phyloP scores from a whole-genome alignment of 306 rosid genomes.

The Boehmeria nivea region DNA sequence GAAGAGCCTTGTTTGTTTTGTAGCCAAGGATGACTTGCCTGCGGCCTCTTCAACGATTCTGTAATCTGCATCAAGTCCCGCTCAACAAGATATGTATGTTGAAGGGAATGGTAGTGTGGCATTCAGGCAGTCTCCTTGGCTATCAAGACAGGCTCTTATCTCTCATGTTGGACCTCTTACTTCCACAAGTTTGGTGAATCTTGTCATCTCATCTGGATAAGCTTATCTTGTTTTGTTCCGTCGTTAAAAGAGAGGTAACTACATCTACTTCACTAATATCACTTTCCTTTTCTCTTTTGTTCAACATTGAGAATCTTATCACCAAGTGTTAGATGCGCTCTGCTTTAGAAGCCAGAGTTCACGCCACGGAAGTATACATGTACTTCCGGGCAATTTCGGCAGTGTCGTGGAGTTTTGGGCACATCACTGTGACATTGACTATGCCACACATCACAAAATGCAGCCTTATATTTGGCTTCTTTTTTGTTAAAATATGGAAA shows the following conservation, averaged over 20 bases:
- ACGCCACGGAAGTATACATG: no score
- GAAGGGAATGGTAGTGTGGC: constrained; percentile 17
- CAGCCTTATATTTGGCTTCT: no score
- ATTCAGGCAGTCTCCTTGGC: constrained; percentile 59
- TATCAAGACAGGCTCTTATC: constrained; percentile 40
- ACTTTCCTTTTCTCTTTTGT: background rate
- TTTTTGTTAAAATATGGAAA: no score
- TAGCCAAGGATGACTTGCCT: constrained; percentile 75
- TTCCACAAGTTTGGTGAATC: constrained; percentile 20
- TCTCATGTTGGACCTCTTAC: constrained; percentile 39
- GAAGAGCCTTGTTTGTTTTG: constrained; percentile 31
- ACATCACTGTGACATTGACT: no score
- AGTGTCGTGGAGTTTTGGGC: no score
- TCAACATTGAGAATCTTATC: background rate
- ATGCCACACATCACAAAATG: no score
- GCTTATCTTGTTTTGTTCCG: no score
- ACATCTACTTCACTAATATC: background rate
- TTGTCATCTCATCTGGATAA: no score
- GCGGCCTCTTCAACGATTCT: constrained; percentile 21
- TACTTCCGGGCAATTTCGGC: no score
- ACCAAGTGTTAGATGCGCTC: background rate
- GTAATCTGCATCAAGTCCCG: no score
- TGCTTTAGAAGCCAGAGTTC: no score
- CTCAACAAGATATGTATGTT: no score
- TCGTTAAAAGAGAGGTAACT: constrained; percentile 1